Evolutionary conservation across 352 stramenopile genomes (phyloP), one percentile per base, ranked within the genome.

Genomic region (Thraustochytrium sp.): DNA sequence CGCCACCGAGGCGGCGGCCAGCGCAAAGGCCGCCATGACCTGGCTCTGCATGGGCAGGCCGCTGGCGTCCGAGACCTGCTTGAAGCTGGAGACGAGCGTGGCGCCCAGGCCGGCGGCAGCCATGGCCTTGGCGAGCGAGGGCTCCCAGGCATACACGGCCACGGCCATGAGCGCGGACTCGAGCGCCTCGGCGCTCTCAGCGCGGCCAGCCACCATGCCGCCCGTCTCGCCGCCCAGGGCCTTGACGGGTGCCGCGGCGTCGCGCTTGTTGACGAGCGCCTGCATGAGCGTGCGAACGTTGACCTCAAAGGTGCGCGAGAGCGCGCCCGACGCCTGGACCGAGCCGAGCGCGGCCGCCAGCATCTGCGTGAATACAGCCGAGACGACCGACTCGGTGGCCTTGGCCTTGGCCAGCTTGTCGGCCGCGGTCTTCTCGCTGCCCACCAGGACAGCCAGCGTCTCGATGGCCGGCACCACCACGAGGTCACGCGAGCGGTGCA

Each of bases 331-430:
- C 16, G 75, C 38, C 68, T 80, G 68, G 31, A 80, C 40, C 1
- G 63, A 84, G 42, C 75, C 75, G 16, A 84, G 75, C n/a, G 61
- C 61, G 4, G 55, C 34, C 5, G 42, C 42, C 11, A 56, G 29
- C 13, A 84, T 54, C 36, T 80, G 75, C n/a, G 75, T 56, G 37
- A 44, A 84, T 3, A 84, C 61, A n/a, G 75, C 75, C 31, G 55
- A 73, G 16, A 84, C 75, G 23, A 84, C 55, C 36, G 75, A 36
- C 29, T 83, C 59, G 23, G 84, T 29, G 2, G 55, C 59, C 64
- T 61, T 61, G 16, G 42, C 26, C 23, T 80, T 55, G 42, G 37
- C n/a, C 18, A 84, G 75, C 13, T 73, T 11, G 21, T 56, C 55
- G 21, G 55, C 61, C 31, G 75, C 75, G 11, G 55, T 49, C 49